Percentiles rank a stretch among this genome's conserved stretches.
Conservation (phyloP, 2,329 filamentous ascomycete species). For the Fusarium luffae region DNA sequence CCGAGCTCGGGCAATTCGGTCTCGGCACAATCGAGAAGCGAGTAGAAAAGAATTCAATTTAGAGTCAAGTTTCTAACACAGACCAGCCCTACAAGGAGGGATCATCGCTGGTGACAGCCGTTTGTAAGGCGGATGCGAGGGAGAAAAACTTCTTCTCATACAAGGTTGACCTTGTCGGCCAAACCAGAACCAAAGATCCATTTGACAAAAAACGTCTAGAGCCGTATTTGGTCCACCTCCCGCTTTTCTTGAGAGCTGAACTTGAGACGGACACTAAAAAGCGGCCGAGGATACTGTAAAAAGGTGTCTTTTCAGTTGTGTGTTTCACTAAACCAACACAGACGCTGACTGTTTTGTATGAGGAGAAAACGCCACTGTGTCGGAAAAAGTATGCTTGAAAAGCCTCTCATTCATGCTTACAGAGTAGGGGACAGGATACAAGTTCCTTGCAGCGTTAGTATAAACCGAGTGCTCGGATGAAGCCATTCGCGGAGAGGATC, state of each 20-base stretch:
- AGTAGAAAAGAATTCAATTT: neutral
- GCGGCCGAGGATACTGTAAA: neutral
- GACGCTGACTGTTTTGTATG: neutral
- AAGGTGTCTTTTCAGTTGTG: slow-evolving; percentile 21
- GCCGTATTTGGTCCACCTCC: slow-evolving; percentile 10
- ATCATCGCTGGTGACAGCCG: slow-evolving; percentile 11
- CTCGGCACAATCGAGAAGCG: slow-evolving; percentile 2
- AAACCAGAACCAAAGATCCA: neutral
- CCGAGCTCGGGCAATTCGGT: slow-evolving; percentile 11
- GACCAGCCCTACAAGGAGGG: slow-evolving; percentile 2
- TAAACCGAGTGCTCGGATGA: neutral
- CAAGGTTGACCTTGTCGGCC: slow-evolving; percentile 21
- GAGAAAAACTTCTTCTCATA: neutral
- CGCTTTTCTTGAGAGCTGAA: slow-evolving; percentile 14
- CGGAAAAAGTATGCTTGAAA: neutral
- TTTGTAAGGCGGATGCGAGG: neutral
- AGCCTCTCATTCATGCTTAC: neutral
- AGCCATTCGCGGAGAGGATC: neutral
- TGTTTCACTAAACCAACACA: slow-evolving; percentile 33
- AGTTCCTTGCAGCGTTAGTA: neutral
- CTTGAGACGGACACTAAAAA: slow-evolving; percentile 13
- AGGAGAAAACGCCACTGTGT: slow-evolving; percentile 21
- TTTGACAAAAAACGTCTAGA: slow-evolving; percentile 16
- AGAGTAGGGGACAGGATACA: neutral
- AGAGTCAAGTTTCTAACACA: slow-evolving; percentile 10